These are phyloP conservation scores for Pythium volutum DNA, from an alignment of 352 stramenopile genomes.

Conservation along the genomic window DNA sequence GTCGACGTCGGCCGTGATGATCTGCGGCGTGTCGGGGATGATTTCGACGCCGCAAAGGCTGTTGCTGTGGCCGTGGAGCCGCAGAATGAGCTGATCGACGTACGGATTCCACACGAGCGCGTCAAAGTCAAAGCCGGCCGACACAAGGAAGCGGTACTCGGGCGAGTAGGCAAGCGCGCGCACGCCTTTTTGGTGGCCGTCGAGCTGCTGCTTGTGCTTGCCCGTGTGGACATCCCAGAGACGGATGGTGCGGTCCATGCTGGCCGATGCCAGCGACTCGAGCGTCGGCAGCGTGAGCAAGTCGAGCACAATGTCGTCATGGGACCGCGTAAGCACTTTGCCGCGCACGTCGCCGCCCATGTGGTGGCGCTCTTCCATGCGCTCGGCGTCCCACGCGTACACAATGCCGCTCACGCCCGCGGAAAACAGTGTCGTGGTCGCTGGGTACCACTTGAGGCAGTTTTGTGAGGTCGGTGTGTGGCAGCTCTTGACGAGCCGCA, in stretches of 20 bases:
- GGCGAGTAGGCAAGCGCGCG: constrained; percentile 74
- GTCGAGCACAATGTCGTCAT: constrained; percentile 87
- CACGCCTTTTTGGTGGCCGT: constrained; percentile 84
- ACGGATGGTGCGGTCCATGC: constrained; percentile 87
- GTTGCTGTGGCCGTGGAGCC: constrained; percentile 84
- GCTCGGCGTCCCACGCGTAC: constrained; percentile 81
- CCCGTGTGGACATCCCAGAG: constrained; percentile 88
- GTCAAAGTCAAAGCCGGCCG: constrained; percentile 87
- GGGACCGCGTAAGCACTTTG: constrained; percentile 62
- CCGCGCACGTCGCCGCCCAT: constrained; percentile 66
- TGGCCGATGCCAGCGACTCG: constrained; percentile 79
- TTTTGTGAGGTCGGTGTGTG: constrained; percentile 79
- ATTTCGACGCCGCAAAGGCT: constrained; percentile 85
- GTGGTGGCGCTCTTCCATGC: constrained; percentile 81
- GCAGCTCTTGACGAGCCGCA: constrained; percentile 73
- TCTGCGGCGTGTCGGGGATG: constrained; percentile 79
- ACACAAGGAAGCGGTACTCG: constrained; percentile 87
- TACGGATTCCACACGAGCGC: constrained; percentile 90
- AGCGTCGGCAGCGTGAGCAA: constrained; percentile 74
- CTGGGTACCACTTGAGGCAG: constrained; percentile 78
- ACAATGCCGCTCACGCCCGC: constrained; percentile 79
- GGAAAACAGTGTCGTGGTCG: constrained; percentile 71
- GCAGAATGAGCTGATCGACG: constrained; percentile 84
- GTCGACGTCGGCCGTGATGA: constrained; percentile 83
- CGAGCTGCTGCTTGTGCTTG: constrained; percentile 81